These are phyloP conservation scores for Beta vulgaris DNA, from an alignment of 148 eudicot genomes.

Conservation along the genomic window DNA sequence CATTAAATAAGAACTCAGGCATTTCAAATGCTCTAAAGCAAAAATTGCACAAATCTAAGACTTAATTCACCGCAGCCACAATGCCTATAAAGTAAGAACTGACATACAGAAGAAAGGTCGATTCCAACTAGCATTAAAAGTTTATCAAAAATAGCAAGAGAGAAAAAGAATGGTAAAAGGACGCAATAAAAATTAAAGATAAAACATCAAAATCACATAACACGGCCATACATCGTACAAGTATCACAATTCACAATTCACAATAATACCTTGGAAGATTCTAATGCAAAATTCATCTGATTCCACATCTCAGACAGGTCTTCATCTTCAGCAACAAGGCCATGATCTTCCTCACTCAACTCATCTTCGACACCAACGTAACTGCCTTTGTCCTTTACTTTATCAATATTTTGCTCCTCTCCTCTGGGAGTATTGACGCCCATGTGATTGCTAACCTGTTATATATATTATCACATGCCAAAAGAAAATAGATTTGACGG, in stretches of 20 bases:
- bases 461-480: background rate
- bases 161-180: background rate
- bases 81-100: background rate
- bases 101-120: background rate
- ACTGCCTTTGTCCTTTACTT: constrained; percentile 47
- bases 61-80: too few relatives aligned
- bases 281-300: constrained; percentile 75
- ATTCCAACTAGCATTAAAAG: background rate
- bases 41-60: too few relatives aligned
- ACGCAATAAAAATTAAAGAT: background rate
- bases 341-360: constrained; percentile 34
- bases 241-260: too few relatives aligned
- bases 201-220: constrained; percentile 1
- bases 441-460: constrained; percentile 33
- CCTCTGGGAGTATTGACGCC: constrained; percentile 20
- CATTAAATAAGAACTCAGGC: too few relatives aligned
- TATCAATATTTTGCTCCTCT: constrained; percentile 30
- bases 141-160: background rate
- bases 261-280: constrained; percentile 66
- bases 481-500: background rate
- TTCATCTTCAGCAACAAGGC: constrained; percentile 39
- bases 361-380: constrained; percentile 66
- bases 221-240: background rate
- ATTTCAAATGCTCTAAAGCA: too few relatives aligned
- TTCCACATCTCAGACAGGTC: constrained; percentile 79